phyloP scores from a whole-genome alignment of 257 asterid species.

The Anisodus tanguticus region DNA sequence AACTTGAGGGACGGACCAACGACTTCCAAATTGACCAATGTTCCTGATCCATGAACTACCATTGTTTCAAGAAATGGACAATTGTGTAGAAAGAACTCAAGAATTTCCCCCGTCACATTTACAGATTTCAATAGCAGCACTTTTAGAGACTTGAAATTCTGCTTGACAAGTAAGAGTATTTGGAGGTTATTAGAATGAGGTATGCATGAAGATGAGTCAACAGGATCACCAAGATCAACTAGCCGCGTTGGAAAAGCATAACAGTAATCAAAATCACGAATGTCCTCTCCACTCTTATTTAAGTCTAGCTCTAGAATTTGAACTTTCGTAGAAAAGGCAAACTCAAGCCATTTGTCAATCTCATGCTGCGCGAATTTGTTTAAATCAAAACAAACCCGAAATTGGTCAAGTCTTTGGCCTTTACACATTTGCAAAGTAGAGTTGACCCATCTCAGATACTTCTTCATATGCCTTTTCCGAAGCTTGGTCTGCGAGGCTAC shows the following conservation, averaged over 20 bases:
- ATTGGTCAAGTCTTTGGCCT: not conserved
- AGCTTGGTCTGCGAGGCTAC: not conserved
- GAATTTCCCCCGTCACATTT: conserved; percentile 50
- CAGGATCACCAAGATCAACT: not conserved
- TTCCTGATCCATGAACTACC: conserved; percentile 43
- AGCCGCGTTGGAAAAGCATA: not conserved
- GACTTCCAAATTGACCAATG: conserved; percentile 41
- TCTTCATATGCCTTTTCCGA: not conserved
- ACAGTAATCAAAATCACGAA: accelerated
- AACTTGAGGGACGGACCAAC: conserved; percentile 42
- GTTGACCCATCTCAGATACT: not conserved
- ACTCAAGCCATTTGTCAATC: conserved; percentile 14
- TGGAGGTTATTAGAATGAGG: not conserved
- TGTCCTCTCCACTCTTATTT: not conserved
- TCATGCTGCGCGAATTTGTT: not conserved
- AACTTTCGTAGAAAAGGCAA: not conserved
- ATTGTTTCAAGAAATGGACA: conserved; percentile 45
- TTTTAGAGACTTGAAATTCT: conserved; percentile 41
- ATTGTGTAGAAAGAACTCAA: conserved; percentile 40
- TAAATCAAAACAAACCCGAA: not conserved
- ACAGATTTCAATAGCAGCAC: conserved; percentile 46
- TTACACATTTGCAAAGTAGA: conserved; percentile 7
- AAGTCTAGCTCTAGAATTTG: not conserved
- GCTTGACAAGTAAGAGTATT: not conserved
- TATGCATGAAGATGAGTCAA: not conserved